Conservation (phyloP, 2,329 filamentous ascomycete species). For the Phoma sp. region DNA sequence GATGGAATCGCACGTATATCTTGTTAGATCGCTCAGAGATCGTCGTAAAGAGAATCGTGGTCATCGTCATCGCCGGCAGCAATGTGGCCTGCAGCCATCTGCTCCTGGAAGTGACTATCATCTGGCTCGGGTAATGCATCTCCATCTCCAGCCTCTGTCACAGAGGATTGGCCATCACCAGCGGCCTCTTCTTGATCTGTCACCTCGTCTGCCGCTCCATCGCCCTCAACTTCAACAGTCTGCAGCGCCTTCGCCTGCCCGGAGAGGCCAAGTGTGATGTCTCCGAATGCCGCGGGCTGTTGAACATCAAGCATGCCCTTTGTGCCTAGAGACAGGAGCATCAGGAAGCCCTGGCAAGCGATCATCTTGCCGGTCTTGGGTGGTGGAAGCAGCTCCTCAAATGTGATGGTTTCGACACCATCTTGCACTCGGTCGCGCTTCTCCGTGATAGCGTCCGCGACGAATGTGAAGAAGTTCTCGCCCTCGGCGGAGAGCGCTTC, state of each 20-base stretch:
- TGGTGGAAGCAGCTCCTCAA: conserved; percentile 72
- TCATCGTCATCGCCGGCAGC: conserved; percentile 19
- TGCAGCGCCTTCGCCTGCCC: conserved; percentile 28
- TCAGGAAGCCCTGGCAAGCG: conserved; percentile 63
- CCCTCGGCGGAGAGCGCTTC: conserved; percentile 64
- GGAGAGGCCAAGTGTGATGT: conserved; percentile 43
- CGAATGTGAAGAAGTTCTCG: conserved; percentile 68
- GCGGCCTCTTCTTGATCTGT: not conserved
- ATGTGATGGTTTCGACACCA: conserved; percentile 59
- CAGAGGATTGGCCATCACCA: conserved; percentile 2
- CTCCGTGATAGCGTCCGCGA: conserved; percentile 56
- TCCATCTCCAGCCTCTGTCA: conserved; percentile 7
- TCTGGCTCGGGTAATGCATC: conserved; percentile 11
- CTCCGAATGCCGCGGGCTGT: conserved; percentile 60
- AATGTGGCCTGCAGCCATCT: conserved; percentile 27
- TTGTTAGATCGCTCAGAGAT: conserved; percentile 17
- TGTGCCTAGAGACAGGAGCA: conserved; percentile 54
- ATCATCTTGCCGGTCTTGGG: conserved; percentile 61
- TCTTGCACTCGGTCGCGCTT: conserved; percentile 29
- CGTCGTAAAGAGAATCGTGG: conserved; percentile 30
- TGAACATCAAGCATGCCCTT: conserved; percentile 67
- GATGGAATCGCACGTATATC: not conserved
- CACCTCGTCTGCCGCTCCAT: not conserved
- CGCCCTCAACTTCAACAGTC: conserved; percentile 18
- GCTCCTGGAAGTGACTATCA: conserved; percentile 32